Base-by-base conservation (phyloP, 2,329 filamentous ascomycete species). In the Fusarium sp. region DNA sequence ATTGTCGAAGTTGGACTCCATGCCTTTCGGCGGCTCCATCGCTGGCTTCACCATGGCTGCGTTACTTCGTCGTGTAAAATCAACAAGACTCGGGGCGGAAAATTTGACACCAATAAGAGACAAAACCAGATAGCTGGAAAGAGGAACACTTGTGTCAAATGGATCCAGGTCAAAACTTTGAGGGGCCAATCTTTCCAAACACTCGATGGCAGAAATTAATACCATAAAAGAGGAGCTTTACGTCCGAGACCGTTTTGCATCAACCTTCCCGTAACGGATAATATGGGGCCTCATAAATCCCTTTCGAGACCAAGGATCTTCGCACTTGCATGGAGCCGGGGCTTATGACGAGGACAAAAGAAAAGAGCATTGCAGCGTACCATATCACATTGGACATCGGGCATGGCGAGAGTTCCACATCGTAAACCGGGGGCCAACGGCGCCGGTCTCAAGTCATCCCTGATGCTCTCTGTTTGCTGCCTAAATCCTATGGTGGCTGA, bases 11-110 rank as follows among this genome's bases (percentile, higher is more conserved):
- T 66, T 69, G 6, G 66, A 66, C 12, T 50, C 36, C 7, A 57
- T 23, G 6, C 66, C 66, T 0, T 55, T 44, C 13, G 66, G 66
- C 18, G 66, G 66, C 11, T 70, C 66, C 66, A 70, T 69, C 6
- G 30, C 66, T 37, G 66, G 48, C 5, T 69, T 62, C 10, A 30
- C 28, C 66, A 66, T 69, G 16, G 15, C 18, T 5, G 10, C 2
- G 27, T 1, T n/a, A n/a, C 6, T 36, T 7, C 7, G 7, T 50
- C 31, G 31, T 4, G 31, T 34, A 34, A 34, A 34, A 34, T 34
- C 8, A 34, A 23, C 18, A 13, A 7, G 7, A 10, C 6, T 41
- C 9, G 15, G 2, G 15, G 3, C n/a, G 4, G 10, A 39, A 39
- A n/a, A 4, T 15, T 15, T 39, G 13, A 7, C 13, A 7, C 3